Percentiles rank a stretch among this genome's conserved stretches.
Evolutionary conservation across 176 grass and related monocot species (phyloP).

Genomic region (Microstegium vimineum): DNA sequence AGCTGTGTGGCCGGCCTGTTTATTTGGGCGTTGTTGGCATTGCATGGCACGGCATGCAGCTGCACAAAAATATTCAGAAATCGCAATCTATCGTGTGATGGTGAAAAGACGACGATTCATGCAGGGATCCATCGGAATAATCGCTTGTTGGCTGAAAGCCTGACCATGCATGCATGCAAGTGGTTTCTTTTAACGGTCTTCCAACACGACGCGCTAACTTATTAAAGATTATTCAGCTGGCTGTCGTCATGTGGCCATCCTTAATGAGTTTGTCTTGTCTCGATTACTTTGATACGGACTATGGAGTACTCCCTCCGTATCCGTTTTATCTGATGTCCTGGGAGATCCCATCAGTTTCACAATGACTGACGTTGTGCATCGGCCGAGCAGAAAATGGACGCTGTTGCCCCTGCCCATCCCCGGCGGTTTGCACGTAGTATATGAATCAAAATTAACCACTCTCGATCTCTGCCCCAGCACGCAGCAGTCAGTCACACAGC

Average conservation of each 20-base stretch:
- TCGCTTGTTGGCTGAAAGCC: too few relatives aligned
- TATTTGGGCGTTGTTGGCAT: background rate
- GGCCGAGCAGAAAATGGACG: too few relatives aligned
- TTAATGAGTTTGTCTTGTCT: slow-evolving; percentile 32
- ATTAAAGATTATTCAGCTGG: slow-evolving; percentile 18
- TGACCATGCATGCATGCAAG: slow-evolving; percentile 34
- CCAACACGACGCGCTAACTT: slow-evolving; percentile 8
- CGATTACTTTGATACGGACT: too few relatives aligned
- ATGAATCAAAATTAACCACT: background rate
- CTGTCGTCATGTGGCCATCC: slow-evolving; percentile 22
- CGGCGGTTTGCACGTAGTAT: too few relatives aligned
- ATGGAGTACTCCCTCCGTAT: too few relatives aligned
- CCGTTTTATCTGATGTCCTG: too few relatives aligned
- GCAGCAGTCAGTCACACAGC: background rate
- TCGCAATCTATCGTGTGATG: background rate
- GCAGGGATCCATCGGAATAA: background rate
- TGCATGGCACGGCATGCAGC: background rate
- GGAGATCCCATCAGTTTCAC: too few relatives aligned
- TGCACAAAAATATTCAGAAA: slow-evolving; percentile 16
- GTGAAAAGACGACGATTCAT: background rate
- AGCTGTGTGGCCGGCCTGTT: too few relatives aligned
- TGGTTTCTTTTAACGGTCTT: slow-evolving; percentile 27
- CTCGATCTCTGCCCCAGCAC: background rate
- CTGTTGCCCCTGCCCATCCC: too few relatives aligned
- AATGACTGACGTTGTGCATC: too few relatives aligned